A percentile compares a stretch with the other conserved stretches of the same genome.
Evolutionary conservation across 1,284 basidiomycete genomes (phyloP).

Genomic region (Ustilago curta): DNA sequence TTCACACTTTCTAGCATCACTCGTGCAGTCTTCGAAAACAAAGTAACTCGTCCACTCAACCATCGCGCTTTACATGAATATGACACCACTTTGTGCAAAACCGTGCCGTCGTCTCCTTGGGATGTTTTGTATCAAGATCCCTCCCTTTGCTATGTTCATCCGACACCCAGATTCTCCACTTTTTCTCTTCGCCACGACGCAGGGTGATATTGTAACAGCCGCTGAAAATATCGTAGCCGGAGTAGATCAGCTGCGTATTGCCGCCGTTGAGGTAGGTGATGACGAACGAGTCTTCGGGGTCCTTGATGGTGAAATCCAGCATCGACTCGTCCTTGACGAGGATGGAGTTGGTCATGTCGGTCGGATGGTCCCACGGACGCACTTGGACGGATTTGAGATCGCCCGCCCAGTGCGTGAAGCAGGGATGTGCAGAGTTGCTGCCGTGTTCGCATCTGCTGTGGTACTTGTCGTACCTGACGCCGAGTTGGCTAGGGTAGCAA

Average conservation of each 20-base stretch:
- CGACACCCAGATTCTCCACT: constrained; percentile 12
- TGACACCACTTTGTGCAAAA: constrained; percentile 19
- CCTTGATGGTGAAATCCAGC: constrained; percentile 10
- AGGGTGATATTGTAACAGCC: constrained; percentile 10
- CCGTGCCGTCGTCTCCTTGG: neutral
- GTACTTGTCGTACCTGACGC: neutral
- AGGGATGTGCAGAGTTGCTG: neutral
- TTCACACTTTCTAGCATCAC: too few species aligned
- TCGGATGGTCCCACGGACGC: neutral
- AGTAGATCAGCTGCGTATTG: constrained; percentile 3
- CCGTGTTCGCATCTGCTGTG: neutral
- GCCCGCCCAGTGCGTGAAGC: neutral
- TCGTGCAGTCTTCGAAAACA: neutral
- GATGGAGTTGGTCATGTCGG: neutral
- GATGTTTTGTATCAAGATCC: constrained; percentile 11
- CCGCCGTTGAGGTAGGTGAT: constrained; percentile 2
- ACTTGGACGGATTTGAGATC: neutral
- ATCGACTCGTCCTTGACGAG: constrained; percentile 2
- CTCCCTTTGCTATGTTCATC: neutral
- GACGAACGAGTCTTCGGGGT: neutral
- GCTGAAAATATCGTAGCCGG: neutral
- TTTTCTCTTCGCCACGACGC: neutral
- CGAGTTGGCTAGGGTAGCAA: neutral
- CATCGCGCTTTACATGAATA: constrained; percentile 11
- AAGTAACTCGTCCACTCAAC: neutral